Evolutionary conservation across 139 green algal species (phyloP).

Genomic region (Chlorella sp.): DNA sequence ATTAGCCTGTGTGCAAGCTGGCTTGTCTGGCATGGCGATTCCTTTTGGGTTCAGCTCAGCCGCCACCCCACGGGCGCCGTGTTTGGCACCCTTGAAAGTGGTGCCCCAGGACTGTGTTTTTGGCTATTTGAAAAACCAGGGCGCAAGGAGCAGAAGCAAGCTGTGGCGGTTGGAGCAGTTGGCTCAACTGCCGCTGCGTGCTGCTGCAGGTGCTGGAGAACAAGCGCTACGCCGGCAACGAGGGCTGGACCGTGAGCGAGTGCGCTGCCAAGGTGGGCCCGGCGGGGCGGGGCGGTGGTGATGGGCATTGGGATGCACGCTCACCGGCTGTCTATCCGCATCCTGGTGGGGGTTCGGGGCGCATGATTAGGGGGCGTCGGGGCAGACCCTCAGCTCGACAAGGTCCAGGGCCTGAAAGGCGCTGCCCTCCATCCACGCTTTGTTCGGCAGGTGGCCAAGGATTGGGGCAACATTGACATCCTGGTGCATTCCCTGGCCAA

Average conservation of each 20-base stretch:
- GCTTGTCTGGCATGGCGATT: neutral
- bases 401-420: too few relatives aligned
- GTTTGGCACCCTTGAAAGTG: neutral
- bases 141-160: too few relatives aligned
- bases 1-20: too few relatives aligned
- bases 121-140: too few relatives aligned
- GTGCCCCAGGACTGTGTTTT: too few relatives aligned
- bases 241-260: conserved; percentile 91
- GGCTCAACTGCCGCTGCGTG: neutral
- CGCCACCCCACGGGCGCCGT: too few relatives aligned
- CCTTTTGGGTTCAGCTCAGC: neutral
- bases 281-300: too few relatives aligned
- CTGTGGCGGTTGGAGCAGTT: too few relatives aligned
- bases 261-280: conserved; percentile 74
- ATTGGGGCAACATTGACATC: conserved; percentile 95
- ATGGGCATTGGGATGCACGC: neutral
- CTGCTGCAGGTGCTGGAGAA: conserved; percentile 80
- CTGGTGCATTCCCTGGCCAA: conserved; percentile 99
- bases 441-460: conserved; percentile 36
- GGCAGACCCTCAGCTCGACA: too few relatives aligned
- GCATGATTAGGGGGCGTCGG: too few relatives aligned
- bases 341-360: too few relatives aligned
- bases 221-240: conserved; percentile 91
- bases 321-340: too few relatives aligned
- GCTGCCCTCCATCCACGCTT: neutral